phyloP scores from a whole-genome alignment of 768 basidiomycete genomes.

The Lactarius hatsudake region DNA sequence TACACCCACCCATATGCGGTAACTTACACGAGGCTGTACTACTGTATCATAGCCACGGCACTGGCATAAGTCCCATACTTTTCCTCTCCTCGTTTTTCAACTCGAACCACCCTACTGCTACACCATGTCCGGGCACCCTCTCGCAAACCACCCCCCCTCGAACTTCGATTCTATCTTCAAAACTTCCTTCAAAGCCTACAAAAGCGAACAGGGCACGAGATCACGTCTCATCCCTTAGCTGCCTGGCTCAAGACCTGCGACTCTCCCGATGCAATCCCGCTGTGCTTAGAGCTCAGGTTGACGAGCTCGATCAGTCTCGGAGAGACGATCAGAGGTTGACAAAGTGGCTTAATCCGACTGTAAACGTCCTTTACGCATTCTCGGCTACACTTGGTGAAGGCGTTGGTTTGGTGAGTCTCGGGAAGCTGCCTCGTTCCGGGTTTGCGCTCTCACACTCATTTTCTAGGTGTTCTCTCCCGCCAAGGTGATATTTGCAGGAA shows the following conservation, averaged over 20 bases:
- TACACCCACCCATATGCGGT: too few relatives aligned
- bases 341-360: not conserved
- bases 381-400: not conserved
- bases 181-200: not conserved
- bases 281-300: not conserved
- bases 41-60: too few relatives aligned
- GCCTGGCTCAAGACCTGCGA: not conserved
- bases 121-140: too few relatives aligned
- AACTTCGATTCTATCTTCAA: not conserved
- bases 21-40: too few relatives aligned
- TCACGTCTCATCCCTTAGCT: not conserved
- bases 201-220: not conserved
- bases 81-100: too few relatives aligned
- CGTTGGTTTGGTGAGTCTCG: not conserved
- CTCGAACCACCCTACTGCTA: too few relatives aligned
- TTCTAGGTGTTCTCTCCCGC: too few relatives aligned
- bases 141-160: not conserved
- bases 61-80: too few relatives aligned
- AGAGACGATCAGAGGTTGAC: not conserved
- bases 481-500: too few relatives aligned
- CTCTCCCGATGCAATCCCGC: not conserved
- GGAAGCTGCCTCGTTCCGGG: not conserved
- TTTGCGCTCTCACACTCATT: too few relatives aligned
- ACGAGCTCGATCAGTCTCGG: not conserved
- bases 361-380: not conserved